These are phyloP conservation scores for Xylaria sp. DNA, from an alignment of 2,329 filamentous ascomycete species.

Conservation along the genomic window DNA sequence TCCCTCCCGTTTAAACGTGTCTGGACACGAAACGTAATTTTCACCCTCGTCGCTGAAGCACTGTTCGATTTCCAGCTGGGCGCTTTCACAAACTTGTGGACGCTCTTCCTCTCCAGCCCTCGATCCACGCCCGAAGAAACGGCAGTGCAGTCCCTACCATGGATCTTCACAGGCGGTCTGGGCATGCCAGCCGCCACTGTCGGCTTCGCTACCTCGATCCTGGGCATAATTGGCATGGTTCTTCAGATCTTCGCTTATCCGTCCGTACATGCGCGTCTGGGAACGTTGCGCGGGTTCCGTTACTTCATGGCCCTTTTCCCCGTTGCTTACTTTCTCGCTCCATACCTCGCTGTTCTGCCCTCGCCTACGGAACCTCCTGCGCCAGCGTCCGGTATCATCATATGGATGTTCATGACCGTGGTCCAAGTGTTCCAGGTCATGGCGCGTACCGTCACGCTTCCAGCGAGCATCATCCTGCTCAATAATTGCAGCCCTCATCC, in stretches of 20 bases:
- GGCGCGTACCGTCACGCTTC: conserved; percentile 74
- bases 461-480: conserved; percentile 67
- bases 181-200: conserved; percentile 74
- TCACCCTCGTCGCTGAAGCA: conserved; percentile 69
- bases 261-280: conserved; percentile 69
- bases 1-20: conserved; percentile 54
- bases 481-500: conserved; percentile 70
- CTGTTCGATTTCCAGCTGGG: conserved; percentile 77
- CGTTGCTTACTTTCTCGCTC: conserved; percentile 72
- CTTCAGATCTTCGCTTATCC: conserved; percentile 77
- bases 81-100: conserved; percentile 75
- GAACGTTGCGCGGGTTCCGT: conserved; percentile 73
- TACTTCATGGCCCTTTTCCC: conserved; percentile 74
- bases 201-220: conserved; percentile 74
- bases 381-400: conserved; percentile 58
- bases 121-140: conserved; percentile 55
- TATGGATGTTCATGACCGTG: conserved; percentile 70
- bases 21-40: conserved; percentile 60
- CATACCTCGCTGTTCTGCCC: conserved; percentile 72
- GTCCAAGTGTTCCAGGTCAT: conserved; percentile 76
- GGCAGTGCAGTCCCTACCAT: conserved; percentile 52
- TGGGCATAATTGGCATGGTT: conserved; percentile 74
- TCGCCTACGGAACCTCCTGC: conserved; percentile 55
- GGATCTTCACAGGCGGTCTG: conserved; percentile 72
- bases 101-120: conserved; percentile 74